These are phyloP conservation scores for Logfia minima DNA, from an alignment of 129 eudicot species.

Conservation along the genomic window DNA sequence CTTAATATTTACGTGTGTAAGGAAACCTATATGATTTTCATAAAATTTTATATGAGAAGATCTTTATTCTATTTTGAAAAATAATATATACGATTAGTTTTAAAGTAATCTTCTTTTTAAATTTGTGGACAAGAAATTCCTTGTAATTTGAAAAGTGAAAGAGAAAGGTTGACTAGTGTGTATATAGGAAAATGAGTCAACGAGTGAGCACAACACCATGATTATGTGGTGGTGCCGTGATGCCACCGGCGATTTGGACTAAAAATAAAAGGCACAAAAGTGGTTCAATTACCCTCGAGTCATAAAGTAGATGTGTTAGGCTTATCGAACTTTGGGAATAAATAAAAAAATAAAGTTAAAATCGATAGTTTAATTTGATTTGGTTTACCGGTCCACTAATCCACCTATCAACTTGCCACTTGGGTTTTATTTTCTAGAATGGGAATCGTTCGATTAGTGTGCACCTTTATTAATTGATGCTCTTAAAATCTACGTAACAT, in stretches of 20 bases:
- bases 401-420: constrained; percentile 27
- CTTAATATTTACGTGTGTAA: too few species aligned
- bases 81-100: background rate
- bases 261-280: background rate
- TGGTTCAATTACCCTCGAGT: background rate
- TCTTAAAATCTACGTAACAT: constrained; percentile 26
- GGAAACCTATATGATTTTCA: too few species aligned
- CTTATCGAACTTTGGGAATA: constrained; percentile 7
- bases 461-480: constrained; percentile 23
- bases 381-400: constrained; percentile 1
- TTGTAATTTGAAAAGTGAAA: background rate
- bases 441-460: constrained; percentile 31
- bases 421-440: constrained; percentile 17
- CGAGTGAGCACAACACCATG: constrained; percentile 7
- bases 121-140: constrained; percentile 1
- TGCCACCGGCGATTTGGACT: constrained; percentile 10
- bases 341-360: background rate
- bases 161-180: constrained; percentile 22
- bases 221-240: constrained; percentile 16
- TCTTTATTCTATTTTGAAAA: too few species aligned
- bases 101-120: background rate
- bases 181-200: constrained; percentile 15
- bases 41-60: too few species aligned
- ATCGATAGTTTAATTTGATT: background rate
- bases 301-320: constrained; percentile 15